These are phyloP conservation scores for Aegilops tauschii DNA, from an alignment of 176 grass and related monocot genomes.

Conservation along the genomic window DNA sequence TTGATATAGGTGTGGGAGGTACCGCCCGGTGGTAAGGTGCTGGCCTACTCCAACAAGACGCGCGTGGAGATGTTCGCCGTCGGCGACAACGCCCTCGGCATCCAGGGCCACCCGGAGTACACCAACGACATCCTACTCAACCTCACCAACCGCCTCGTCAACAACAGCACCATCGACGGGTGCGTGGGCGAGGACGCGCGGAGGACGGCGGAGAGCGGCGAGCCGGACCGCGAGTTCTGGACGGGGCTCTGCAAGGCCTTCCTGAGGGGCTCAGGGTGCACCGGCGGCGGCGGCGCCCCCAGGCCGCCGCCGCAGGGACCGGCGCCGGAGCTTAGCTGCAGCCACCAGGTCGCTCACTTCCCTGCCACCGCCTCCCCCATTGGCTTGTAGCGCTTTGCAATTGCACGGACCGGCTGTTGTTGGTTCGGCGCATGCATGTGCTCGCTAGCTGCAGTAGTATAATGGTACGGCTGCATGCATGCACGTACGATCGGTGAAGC, in stretches of 20 bases:
- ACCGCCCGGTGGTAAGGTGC: slow-evolving; percentile 46
- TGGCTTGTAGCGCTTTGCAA: not conserved
- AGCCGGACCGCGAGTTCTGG: slow-evolving; percentile 49
- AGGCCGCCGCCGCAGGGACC: not conserved
- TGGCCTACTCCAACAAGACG: slow-evolving; percentile 68
- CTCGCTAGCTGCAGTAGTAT: not conserved
- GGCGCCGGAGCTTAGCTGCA: not conserved
- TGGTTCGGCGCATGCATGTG: not conserved
- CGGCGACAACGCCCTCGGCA: slow-evolving; percentile 50
- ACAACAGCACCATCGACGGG: slow-evolving; percentile 18
- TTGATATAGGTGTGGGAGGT: slow-evolving; percentile 50
- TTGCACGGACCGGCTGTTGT: not conserved
- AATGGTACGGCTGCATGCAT: not conserved
- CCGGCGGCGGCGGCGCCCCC: too few species aligned
- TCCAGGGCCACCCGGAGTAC: slow-evolving; percentile 83
- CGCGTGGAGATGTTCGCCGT: slow-evolving; percentile 59
- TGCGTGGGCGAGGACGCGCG: slow-evolving; percentile 39
- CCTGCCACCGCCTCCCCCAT: not conserved
- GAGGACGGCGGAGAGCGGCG: slow-evolving; percentile 13
- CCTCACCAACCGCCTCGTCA: slow-evolving; percentile 51
- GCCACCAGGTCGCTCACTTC: not conserved
- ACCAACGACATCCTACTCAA: slow-evolving; percentile 50
- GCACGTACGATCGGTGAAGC: not conserved
- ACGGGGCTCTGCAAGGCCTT: slow-evolving; percentile 60
- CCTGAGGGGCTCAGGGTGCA: slow-evolving; percentile 8